Evolutionary conservation across 1,139 yeast genomes (phyloP), one percentile per base, ranked within the genome.

Genomic region (Geotrichum carabidarum): DNA sequence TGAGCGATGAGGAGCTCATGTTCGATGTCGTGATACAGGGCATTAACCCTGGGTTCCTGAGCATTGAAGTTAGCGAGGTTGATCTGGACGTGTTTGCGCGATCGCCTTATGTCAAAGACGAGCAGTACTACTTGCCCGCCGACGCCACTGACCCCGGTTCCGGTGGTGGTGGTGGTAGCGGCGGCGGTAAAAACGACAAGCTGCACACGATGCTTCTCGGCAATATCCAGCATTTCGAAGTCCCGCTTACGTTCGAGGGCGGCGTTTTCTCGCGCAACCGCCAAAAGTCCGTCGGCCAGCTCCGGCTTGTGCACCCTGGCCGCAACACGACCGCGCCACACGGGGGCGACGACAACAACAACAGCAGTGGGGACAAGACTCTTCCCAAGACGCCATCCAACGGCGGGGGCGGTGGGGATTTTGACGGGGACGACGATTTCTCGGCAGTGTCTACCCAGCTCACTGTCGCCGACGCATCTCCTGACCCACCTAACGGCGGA

Each of bases 31-130:
- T 80, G 4, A 81, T 89, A 17, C 84, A 82, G 59, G 95, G 95
- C 0, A 80, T 83, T 61, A 93, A 91, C 67, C 97, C 97, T 0
- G 96, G 97, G 0, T 79, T 64, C 74, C 77, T 86, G 62, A 78
- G 87, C 1, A 81, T 91, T 4, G 75, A 76, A 6, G 76, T 91
- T 2, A 75, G 76, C 46, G 81, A 82, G 8, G 84, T 85, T 6
- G 94, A 89, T 62, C 69, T 93, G 48, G 97, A 91, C 67, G 76
- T 93, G 2, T 93, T 93, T 74, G 98, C 97, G 0, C 84, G 86
- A 62, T 82, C 94, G 53, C 79, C 83, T 5, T 82, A 80, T 64
- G 71, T 74, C 27, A 64, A 63, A 36, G 67, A 66, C 34, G 66
- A 58, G 47, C 44, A 9, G 4, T 22, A 22, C 27, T 22, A 22